phyloP scores from a whole-genome alignment of 1,284 basidiomycete species.

The Rhodotorula sp. region DNA sequence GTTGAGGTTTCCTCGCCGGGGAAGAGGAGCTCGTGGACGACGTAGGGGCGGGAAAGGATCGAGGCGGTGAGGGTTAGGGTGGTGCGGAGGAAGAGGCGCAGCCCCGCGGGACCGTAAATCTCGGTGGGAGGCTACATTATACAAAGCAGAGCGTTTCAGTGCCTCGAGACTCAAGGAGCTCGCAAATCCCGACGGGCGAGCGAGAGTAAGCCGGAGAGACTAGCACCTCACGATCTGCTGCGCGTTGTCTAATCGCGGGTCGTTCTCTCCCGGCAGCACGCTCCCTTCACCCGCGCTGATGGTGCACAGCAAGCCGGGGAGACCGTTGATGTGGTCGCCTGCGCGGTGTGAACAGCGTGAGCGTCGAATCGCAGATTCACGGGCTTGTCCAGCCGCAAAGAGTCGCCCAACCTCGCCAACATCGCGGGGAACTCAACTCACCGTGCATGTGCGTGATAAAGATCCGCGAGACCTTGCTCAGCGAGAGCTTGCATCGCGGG shows the following conservation, averaged over 20 bases:
- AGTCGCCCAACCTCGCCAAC: background rate
- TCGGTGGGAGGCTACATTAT: conserved; percentile 65
- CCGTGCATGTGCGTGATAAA: conserved; percentile 90
- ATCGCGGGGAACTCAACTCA: conserved; percentile 56
- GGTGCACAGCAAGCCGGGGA: conserved; percentile 55
- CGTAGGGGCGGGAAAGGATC: conserved; percentile 64
- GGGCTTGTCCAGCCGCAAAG: background rate
- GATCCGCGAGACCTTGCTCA: conserved; percentile 65
- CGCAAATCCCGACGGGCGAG: no score
- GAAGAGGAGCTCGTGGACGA: conserved; percentile 76
- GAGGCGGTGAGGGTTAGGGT: conserved; percentile 69
- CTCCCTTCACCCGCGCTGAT: conserved; percentile 37
- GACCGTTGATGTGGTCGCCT: conserved; percentile 51
- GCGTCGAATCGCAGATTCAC: background rate
- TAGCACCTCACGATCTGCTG: conserved; percentile 12
- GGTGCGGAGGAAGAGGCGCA: conserved; percentile 74
- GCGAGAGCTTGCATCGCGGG: conserved; percentile 58
- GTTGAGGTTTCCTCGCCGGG: conserved; percentile 52
- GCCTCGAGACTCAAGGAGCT: no score
- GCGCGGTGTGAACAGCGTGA: background rate
- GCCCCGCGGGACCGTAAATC: conserved; percentile 77
- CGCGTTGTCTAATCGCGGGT: conserved; percentile 23
- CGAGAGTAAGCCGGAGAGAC: background rate
- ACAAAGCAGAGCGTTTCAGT: no score
- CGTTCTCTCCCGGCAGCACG: conserved; percentile 21